Base-by-base conservation (phyloP, 352 stramenopile species). In the Phytopythium chamaehyphon region DNA sequence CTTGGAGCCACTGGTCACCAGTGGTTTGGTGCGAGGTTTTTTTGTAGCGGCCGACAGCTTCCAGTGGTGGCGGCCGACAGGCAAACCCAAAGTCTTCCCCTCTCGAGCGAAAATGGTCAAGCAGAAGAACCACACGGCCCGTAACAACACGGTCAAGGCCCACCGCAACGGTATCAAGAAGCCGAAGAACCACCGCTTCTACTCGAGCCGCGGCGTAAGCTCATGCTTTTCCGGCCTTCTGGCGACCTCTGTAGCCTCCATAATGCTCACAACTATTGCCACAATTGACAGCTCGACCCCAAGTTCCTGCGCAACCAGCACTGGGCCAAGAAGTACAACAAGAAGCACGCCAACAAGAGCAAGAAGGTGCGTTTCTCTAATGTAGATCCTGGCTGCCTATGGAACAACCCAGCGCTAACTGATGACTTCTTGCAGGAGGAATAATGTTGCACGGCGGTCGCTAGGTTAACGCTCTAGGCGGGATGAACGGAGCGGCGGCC, bases 291-390 rank as follows among this genome's bases (percentile, higher is more conserved):
- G 74, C 93, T 98, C 65, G 95, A 98, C 83, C 95, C 95, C 50
- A 98, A 98, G 76, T 98, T 98, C 76, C 73, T 98, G 61, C 82
- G 94, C 59, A 98, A 98, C 81, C 95, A 98, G 69, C 96, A 96
- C 75, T 98, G 96, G 84, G 93, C 92, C 64, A 98, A 98, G 87
- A 98, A 98, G 83, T 98, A 93, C 76, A 97, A 98, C 83, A 93
- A 93, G 71, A 93, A 91, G 75, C 71, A 92, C 66, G 66, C 66
- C 56, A 83, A 84, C 55, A 73, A 71, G 54, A 81, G 78, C 55
- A 69, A 69, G 51, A 83, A 86, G 71, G 68, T 80, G 61, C 36
- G 61, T 55, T 19, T 15, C 9, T 12, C 19, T n/a, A n/a, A n/a
- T n/a, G 18, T 47, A 16, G 18, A 16, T 2, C 26, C 9, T 51